Conservation (phyloP, 805 yeast genomes). For the Hanseniaspora singularis region DNA sequence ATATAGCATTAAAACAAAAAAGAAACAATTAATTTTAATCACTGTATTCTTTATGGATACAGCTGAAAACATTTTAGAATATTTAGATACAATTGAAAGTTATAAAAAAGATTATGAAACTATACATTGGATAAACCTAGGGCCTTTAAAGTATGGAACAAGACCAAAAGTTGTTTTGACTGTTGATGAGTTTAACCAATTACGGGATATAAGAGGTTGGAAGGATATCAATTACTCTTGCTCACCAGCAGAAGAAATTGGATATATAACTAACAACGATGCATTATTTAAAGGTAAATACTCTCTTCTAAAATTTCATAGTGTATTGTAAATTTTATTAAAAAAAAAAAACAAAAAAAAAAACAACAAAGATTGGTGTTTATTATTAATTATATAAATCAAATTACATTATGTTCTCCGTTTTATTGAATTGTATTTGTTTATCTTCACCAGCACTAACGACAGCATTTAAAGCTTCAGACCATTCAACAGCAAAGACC, state of each 20-base stretch:
- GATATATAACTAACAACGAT: conserved; percentile 49
- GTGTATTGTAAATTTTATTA: conserved; percentile 6
- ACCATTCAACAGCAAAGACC: conserved; percentile 84
- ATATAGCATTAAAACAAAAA: conserved; percentile 20
- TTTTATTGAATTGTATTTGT: conserved; percentile 69
- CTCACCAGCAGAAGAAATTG: conserved; percentile 27
- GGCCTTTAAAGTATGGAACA: conserved; percentile 87
- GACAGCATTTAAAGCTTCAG: conserved; percentile 54
- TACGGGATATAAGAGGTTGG: conserved; percentile 59
- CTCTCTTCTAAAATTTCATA: conserved; percentile 40
- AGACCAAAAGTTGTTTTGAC: conserved; percentile 67
- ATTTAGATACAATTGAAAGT: conserved; percentile 51
- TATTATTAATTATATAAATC: background rate
- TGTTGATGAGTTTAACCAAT: conserved; percentile 49
- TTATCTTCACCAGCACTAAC: conserved; percentile 92
- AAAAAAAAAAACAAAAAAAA: background rate
- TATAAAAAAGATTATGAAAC: conserved; percentile 28
- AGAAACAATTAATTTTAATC: conserved; percentile 42
- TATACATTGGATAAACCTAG: conserved; percentile 77
- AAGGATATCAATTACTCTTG: conserved; percentile 26
- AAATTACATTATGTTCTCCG: conserved; percentile 26
- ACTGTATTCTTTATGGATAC: conserved; percentile 81
- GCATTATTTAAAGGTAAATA: conserved; percentile 72
- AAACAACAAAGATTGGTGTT: background rate
- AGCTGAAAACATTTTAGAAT: conserved; percentile 72